Evolutionary conservation across 345 rosid genomes (phyloP), one percentile per base, ranked within the genome.

Genomic region (Syzygium jambos): DNA sequence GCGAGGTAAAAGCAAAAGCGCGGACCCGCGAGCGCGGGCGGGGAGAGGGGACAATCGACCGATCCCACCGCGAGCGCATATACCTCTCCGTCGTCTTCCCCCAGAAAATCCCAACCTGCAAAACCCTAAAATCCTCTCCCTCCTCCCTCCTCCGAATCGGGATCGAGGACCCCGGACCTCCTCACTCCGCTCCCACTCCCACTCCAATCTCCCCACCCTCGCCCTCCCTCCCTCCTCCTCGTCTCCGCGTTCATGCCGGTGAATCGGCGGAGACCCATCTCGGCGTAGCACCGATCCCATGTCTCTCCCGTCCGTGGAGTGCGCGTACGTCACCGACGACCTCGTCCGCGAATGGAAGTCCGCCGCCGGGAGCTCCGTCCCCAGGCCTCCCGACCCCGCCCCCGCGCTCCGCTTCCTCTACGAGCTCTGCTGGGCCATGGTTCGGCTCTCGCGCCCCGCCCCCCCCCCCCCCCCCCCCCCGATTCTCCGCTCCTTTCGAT

Each of bases 371-470:
- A 96, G 91, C 94, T 89, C 94, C 54, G 89, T 86, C 89, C 92
- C 91, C 88, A 94, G 91, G 65, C 91, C 92, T 78, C 88, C 95
- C 41, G 88, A 91, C 55, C 95, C 98, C 41, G 98, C 96, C 3
- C 95, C 95, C 87, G 63, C 90, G 93, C 97, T 96, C 78, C 99
- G 99, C 85, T 98, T 98, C 92, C 95, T 96, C 86, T 96, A 93
- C 91, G 99, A 98, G 94, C 94, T 95, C 87, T 96, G 96, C 94
- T 96, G 94, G 94, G 85, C 91, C 89, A 86, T 92, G 98, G 99
- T 98, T 91, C 85, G 83, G 80, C 68, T 84, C 34, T 41, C 15
- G n/a, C 43, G 17, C 30, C 14, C 3, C n/a, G 73, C 43, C 7
- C 46, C 46, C 85, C 43, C 46, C 3, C n/a, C 85, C 43, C 7